A percentile compares a stretch with the other conserved stretches of the same genome.
phyloP scores from a whole-genome alignment of 2,329 filamentous ascomycete species.

The Botryotinia globosa region DNA sequence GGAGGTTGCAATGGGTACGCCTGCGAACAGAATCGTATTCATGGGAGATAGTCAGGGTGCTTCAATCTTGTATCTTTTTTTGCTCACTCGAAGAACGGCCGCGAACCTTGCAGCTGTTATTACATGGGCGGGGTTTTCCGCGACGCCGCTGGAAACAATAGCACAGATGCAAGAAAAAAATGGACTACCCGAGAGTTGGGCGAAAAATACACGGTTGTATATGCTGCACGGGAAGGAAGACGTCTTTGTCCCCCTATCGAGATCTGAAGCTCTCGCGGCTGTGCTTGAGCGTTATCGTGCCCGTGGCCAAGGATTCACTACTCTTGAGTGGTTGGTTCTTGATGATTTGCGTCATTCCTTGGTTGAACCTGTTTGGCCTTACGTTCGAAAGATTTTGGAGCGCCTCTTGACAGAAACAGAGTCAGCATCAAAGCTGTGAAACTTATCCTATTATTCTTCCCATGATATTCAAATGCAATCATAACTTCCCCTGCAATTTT shows the following conservation, averaged over 20 bases:
- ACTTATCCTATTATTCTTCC: background rate
- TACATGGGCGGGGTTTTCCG: conserved; percentile 20
- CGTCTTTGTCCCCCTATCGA: conserved; percentile 20
- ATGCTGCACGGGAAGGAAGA: conserved; percentile 24
- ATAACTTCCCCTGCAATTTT: background rate
- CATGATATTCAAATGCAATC: background rate
- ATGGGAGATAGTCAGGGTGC: conserved; percentile 26
- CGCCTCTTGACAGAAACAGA: background rate
- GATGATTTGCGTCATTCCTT: conserved; percentile 18
- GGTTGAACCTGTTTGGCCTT: conserved; percentile 18
- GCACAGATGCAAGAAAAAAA: conserved; percentile 18
- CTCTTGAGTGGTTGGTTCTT: conserved; percentile 21
- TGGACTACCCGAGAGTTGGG: conserved; percentile 19
- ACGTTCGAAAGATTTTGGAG: conserved; percentile 20
- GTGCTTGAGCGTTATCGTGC: conserved; percentile 19
- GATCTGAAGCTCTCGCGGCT: conserved; percentile 10
- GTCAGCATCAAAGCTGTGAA: conserved; percentile 1
- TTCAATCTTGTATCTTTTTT: conserved; percentile 20
- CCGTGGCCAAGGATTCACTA: conserved; percentile 20
- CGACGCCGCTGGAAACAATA: conserved; percentile 19
- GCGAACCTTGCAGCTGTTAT: conserved; percentile 20
- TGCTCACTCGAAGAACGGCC: conserved; percentile 19
- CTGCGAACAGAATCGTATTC: conserved; percentile 21
- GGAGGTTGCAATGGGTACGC: conserved; percentile 17
- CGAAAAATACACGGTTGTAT: conserved; percentile 21